Base-by-base conservation (phyloP, 306 rosid genomes). In the Dryas drummondii region DNA sequence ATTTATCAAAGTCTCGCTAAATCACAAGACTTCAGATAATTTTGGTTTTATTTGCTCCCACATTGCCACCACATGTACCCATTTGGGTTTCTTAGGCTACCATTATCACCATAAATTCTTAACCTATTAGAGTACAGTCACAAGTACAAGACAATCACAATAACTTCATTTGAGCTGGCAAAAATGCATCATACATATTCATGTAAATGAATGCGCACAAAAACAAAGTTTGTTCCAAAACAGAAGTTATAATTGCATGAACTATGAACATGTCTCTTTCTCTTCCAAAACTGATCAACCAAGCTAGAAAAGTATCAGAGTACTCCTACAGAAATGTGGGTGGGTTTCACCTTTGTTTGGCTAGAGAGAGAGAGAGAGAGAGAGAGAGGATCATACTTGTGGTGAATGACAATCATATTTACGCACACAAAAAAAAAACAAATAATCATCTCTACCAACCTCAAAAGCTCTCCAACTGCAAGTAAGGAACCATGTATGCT, bases 381-480 rank as follows among this genome's bases (percentile, higher is more conserved):
- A 12, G 9, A 61, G 66, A 61, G 66, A 62, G 4, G 37, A 8
- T 37, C 32, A 69, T 10, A 51, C 14, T 65, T 65, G 5, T 9
- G 16, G 66, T 27, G 66, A 37, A 61, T 12, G 17, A 14, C 11
- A 37, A 37, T 61, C 66, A 61, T 2, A 41, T 60, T 62, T 22
- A 44, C 50, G 52, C 50, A 47, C 16, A 52, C 42, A 57, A 46
- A 70, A 40, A 46, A 82, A 58, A 65, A 72, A 53, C 71, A 53
- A 78, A 56, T 49, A 57, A 1, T n/a, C 45, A 12, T 72, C 47
- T 10, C 51, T 79, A 79, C 78, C 56, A 73, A 94, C 99, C 99
- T 94, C 83, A 94, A 86, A 73, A 94, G 99, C 88, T 94, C 99
- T 75, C 99, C 99, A 76, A 94, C 97, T 52, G 99, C 99, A 84